Base-by-base conservation (phyloP, 768 basidiomycete species). In the Postia placenta region DNA sequence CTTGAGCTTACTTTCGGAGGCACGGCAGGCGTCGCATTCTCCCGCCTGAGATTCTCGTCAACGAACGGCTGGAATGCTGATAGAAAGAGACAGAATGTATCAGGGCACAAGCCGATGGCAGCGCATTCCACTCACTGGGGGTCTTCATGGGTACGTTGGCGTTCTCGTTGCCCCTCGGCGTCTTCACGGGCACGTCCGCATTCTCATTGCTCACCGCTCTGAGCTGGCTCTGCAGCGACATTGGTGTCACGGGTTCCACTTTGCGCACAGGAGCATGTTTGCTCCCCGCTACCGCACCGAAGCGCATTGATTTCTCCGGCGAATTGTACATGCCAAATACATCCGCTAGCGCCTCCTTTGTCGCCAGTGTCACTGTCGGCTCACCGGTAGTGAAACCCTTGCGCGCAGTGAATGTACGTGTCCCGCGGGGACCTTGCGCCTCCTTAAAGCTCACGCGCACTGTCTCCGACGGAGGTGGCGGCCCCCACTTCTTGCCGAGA, bases 271-370 rank as follows among this genome's bases (percentile, higher is more conserved):
- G 84, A 0, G 83, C 85, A 60, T 87, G 79, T 60, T 87, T 87
- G 56, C 81, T 85, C 20, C 86, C 85, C 7, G 65, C 57, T n/a
- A 61, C 49, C 4, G 78, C 62, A 14, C 71, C 57, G 22, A 74
- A 65, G 44, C 76, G 79, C 39, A 74, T 73, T 0, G 84, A 84
- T 67, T 83, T 88, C 52, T 89, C 87, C 2, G 88, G 88, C 7
- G 87, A 90, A 64, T 96, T 95, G 64, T 93, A 98, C 86, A 98
- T 92, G 45, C 85, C 87, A 68, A 94, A 92, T 36, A 98, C 92
- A 60, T 97, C 92, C 11, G 81, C 87, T 27, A 96, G 74, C 3
- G 96, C 96, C 54, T 92, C 90, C 64, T 92, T 94, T 24, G 96
- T 99, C 64, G 96, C 96, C 58, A 98, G 92, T 0, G 96, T 99